Evolutionary conservation across 2,329 filamentous ascomycete genomes (phyloP), one percentile per base, ranked within the genome.

Genomic region (Phialocephala subalpina): DNA sequence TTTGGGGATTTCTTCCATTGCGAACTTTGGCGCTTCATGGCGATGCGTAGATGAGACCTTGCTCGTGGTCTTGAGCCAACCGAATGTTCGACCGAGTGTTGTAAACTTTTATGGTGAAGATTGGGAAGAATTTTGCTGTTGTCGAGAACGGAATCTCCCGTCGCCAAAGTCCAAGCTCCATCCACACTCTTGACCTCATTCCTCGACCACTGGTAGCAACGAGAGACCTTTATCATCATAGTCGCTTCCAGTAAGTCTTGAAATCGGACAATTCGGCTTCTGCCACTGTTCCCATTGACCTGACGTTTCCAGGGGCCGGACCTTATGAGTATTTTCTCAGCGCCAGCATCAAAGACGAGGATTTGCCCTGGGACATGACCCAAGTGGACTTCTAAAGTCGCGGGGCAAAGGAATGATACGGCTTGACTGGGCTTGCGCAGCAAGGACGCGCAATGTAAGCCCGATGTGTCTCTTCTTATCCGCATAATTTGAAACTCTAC

Each of bases 1-100:
- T 63, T 66, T 71, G 40, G 53, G 40, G 18, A 11, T 36, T 29
- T 55, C 38, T 38, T 69, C 70, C 71, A 73, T 74, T 53, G 62
- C 64, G 65, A 29, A 29, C 29, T 18, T n/a, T 62, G 35, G 60
- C 36, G 20, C 61, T 59, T 59, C 63, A 70, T 63, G 63, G 25
- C 49, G 49, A 53, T 29, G 14, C 38, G 38, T 14, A 42, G 12
- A 3, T 4, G 38, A n/a, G 12, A n/a, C 12, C 12, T 5, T 14
- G 4, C 12, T 16, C 14, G 12, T 42, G 38, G 18, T 14, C 38
- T n/a, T 42, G 38, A n/a, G 38, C 18, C 38, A 14, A 14, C 4
- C 38, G 4, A 3, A 16, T 3, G 3, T 42, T 42, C 38, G 29
- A 33, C 9, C n/a, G n/a, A n/a, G n/a, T n/a, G n/a, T n/a, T n/a